These are phyloP conservation scores for Lotus japonicus DNA, from an alignment of 306 rosid species.

Conservation along the genomic window DNA sequence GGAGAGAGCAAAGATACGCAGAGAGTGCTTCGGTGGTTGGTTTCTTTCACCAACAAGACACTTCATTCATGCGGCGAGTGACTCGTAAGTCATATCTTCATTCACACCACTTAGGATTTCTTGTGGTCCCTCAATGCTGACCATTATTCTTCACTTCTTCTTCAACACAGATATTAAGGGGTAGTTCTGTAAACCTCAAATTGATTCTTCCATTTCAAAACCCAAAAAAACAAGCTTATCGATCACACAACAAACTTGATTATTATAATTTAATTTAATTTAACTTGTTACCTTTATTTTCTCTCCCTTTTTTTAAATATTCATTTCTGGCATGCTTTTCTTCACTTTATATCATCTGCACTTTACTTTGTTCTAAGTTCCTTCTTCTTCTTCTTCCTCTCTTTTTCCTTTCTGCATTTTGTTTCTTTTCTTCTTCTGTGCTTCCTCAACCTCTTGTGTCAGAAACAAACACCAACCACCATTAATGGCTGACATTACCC, in stretches of 20 bases:
- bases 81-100: too few species aligned
- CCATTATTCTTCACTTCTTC: too few species aligned
- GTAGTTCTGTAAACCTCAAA: background rate
- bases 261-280: too few species aligned
- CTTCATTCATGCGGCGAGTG: too few species aligned
- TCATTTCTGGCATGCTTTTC: slow-evolving; percentile 22
- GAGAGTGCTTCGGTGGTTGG: too few species aligned
- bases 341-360: slow-evolving; percentile 52
- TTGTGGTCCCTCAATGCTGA: background rate
- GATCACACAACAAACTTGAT: slow-evolving; percentile 1
- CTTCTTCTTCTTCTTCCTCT: background rate
- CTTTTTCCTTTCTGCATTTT: too few species aligned
- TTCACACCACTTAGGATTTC: too few species aligned
- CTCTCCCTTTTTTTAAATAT: background rate
- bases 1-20: too few species aligned
- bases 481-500: slow-evolving; percentile 87
- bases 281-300: too few species aligned
- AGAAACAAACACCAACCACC: slow-evolving; percentile 35
- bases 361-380: slow-evolving; percentile 49
- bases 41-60: too few species aligned
- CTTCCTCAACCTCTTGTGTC: slow-evolving; percentile 23
- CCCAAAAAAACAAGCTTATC: slow-evolving; percentile 7
- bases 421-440: slow-evolving; percentile 32
- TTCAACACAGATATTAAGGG: background rate
- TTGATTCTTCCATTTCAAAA: background rate